Evolutionary conservation across 495 filamentous ascomycete genomes (phyloP), one percentile per base, ranked within the genome.

Genomic region (Neurospora sp.): DNA sequence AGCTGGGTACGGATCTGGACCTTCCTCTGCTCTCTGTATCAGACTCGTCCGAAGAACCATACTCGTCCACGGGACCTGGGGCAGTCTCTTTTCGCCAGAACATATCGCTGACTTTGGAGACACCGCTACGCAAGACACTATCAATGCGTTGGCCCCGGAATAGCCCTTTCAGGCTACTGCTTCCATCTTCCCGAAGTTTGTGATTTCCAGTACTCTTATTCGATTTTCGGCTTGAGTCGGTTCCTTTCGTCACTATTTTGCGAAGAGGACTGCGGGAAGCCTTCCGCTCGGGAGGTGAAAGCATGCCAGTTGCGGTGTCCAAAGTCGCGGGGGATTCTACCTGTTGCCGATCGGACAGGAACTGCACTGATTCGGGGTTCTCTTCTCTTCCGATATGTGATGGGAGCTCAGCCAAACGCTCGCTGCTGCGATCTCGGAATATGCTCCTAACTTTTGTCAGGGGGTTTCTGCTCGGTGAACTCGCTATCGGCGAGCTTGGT

Each of bases 91-190:
- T 85, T 69, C 82, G 81, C 83, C 84, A 85, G 69, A 86, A 73
- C 59, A 86, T 77, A 72, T 86, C 85, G 38, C 84, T 81, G 31
- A 86, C 79, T 73, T 85, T 86, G 65, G 83, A 85, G 6, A 86
- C 83, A 71, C 84, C 77, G 16, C 80, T 85, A 8, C 84, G 82
- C 72, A 86, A 73, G 71, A 86, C 82, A 38, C 78, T 84, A 72
- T 86, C 85, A 69, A 86, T 79, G 53, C 84, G 84, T 35, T 83
- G 81, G 18, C 82, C 81, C 73, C 81, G 82, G 74, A 86, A 84
- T 45, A 86, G 76, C 35, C 80, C 80, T 45, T 82, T 77, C 3
- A 86, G 71, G 18, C 83, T 83, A 39, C 78, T 73, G 42, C 79
- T 79, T 10, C 72, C 76, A 3, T 86, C 84, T 22, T 86, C 85